Conservation (phyloP, 495 filamentous ascomycete genomes). For the Aspergillus nanangensis region DNA sequence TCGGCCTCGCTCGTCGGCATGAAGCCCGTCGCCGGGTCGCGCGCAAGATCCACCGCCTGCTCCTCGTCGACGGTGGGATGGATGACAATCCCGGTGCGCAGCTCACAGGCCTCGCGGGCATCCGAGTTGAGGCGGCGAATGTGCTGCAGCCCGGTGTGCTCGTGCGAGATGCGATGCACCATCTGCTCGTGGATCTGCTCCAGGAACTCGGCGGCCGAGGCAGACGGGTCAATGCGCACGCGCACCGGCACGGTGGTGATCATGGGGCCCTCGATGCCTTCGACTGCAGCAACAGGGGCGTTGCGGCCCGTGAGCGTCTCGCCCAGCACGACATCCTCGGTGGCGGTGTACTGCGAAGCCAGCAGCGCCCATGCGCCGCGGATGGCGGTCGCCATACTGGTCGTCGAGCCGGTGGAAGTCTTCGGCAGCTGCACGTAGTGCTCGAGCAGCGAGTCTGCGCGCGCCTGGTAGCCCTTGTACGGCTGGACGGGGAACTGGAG, state of each 20-base stretch:
- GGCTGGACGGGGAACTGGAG: constrained; percentile 54
- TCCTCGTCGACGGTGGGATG: constrained; percentile 15
- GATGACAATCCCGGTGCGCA: constrained; percentile 56
- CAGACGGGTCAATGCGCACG: constrained; percentile 29
- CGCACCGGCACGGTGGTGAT: constrained; percentile 65
- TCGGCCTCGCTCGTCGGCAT: constrained; percentile 51
- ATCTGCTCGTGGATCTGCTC: constrained; percentile 49
- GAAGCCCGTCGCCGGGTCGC: constrained; percentile 40
- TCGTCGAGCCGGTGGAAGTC: not conserved
- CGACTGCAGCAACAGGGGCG: constrained; percentile 39
- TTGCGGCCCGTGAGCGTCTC: constrained; percentile 54
- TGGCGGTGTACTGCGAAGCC: constrained; percentile 47
- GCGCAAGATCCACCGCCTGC: constrained; percentile 13
- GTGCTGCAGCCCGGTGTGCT: constrained; percentile 67
- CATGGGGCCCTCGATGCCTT: constrained; percentile 49
- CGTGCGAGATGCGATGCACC: constrained; percentile 51
- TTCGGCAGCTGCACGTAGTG: constrained; percentile 40
- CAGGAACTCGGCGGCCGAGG: constrained; percentile 27
- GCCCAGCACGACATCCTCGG: constrained; percentile 53
- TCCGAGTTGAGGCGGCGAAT: constrained; percentile 60
- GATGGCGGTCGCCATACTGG: constrained; percentile 48
- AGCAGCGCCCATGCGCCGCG: constrained; percentile 60
- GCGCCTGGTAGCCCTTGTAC: constrained; percentile 48
- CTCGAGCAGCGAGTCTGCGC: constrained; percentile 47
- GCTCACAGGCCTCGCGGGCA: constrained; percentile 60